Evolutionary conservation across 1,284 basidiomycete species (phyloP).

Genomic region (Trichosporon coremiiforme): DNA sequence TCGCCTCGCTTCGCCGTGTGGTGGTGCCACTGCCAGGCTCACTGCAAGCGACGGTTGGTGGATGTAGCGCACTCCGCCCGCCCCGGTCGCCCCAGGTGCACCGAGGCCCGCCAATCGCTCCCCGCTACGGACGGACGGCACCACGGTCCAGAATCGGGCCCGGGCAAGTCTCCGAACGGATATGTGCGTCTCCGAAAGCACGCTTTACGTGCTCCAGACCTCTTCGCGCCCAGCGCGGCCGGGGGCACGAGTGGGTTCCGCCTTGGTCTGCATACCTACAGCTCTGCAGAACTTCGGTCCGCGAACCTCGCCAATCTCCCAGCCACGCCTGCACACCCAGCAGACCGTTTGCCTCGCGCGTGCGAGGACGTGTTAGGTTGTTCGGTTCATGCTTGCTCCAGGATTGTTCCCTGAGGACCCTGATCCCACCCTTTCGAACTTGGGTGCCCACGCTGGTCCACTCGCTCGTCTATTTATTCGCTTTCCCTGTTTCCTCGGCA

Average conservation of each 20-base stretch:
- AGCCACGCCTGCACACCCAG: neutral
- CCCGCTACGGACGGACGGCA: neutral
- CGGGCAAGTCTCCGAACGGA: constrained; percentile 1
- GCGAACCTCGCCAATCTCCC: neutral
- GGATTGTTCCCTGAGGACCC: neutral
- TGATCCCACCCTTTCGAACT: neutral
- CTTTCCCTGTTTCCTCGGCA: neutral
- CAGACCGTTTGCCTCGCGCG: neutral
- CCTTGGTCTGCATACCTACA: neutral
- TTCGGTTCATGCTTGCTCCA: constrained; percentile 7
- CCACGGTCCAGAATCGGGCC: neutral
- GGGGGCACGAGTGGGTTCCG: neutral
- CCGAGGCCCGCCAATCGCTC: constrained; percentile 4
- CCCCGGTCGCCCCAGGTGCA: too few relatives aligned
- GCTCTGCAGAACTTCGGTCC: neutral
- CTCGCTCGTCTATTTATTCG: neutral
- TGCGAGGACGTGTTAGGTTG: constrained; percentile 8
- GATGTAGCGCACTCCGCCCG: neutral
- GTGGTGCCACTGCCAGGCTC: neutral
- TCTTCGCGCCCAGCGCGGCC: neutral
- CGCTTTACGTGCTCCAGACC: neutral
- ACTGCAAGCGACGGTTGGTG: neutral
- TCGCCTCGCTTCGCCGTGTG: neutral
- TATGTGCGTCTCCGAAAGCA: neutral
- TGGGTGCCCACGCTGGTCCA: neutral